Conservation (phyloP, 192 early-diverging fungal species). For the Coemansia sp. region DNA sequence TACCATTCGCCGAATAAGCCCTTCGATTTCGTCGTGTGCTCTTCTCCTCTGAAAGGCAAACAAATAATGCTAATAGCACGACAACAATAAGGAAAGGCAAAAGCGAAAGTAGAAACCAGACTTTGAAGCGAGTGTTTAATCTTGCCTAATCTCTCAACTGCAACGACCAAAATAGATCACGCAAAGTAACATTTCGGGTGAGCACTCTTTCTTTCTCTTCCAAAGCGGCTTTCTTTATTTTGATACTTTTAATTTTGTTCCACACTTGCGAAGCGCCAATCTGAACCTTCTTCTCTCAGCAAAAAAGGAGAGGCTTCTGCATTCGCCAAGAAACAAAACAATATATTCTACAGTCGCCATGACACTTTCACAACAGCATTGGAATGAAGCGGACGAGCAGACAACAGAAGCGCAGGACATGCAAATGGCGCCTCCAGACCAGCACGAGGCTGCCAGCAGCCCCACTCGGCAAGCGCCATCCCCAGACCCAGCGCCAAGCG, state of each 20-base stretch:
- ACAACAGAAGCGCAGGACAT: not conserved
- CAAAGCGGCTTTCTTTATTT: no score
- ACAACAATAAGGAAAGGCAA: no score
- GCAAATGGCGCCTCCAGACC: not conserved
- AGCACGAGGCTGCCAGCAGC: not conserved
- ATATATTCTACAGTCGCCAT: not conserved
- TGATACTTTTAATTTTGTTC: no score
- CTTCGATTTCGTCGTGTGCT: not conserved
- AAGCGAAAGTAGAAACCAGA: no score
- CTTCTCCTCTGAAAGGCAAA: not conserved
- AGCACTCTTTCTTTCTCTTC: no score
- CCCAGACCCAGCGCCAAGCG: not conserved
- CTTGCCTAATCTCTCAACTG: no score
- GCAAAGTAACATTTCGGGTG: no score
- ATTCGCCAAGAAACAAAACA: not conserved
- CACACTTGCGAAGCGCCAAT: no score
- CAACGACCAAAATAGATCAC: no score
- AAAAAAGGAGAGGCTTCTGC: not conserved
- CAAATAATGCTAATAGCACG: no score
- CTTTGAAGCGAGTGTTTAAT: no score
- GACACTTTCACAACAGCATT: slow-evolving; percentile 4
- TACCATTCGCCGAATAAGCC: not conserved
- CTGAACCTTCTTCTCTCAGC: no score
- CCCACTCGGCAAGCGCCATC: not conserved
- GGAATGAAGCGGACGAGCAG: not conserved